A percentile compares a stretch with the other conserved stretches of the same genome.
These are phyloP conservation scores for Globisporangium irregulare DNA, from an alignment of 352 stramenopile genomes.

Conservation along the genomic window DNA sequence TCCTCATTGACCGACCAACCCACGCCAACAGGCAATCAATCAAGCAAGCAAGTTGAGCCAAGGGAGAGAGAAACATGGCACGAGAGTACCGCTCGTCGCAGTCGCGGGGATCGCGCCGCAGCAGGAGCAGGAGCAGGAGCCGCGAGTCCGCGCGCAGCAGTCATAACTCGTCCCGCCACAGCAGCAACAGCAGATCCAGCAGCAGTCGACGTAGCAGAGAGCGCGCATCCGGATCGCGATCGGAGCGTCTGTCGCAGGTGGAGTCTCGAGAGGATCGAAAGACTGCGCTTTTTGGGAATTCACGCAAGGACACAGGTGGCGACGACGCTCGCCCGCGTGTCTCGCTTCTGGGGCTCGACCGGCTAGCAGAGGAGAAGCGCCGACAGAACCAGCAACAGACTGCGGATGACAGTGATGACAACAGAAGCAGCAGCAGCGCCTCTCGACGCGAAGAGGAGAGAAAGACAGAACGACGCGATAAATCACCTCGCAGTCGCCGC, in stretches of 20 bases:
- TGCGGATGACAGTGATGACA: neutral
- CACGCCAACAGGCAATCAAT: neutral
- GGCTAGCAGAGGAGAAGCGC: slow-evolving; percentile 60
- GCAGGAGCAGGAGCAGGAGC: slow-evolving; percentile 26
- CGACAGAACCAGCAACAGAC: slow-evolving; percentile 23
- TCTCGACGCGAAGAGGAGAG: neutral
- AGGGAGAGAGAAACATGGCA: slow-evolving; percentile 16
- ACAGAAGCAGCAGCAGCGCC: neutral
- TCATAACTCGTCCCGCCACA: slow-evolving; percentile 14
- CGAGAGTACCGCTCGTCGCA: slow-evolving; percentile 15
- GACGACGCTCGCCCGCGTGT: slow-evolving; percentile 1
- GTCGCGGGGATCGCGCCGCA: slow-evolving; percentile 13
- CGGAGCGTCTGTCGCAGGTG: neutral
- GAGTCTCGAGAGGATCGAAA: slow-evolving; percentile 15
- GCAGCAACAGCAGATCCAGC: slow-evolving; percentile 4
- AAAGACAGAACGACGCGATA: neutral
- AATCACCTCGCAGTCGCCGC: slow-evolving; percentile 1
- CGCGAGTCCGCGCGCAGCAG: slow-evolving; percentile 13
- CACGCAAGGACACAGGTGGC: neutral
- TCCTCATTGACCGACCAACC: neutral
- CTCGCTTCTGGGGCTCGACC: slow-evolving; percentile 62
- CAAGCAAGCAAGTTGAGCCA: neutral
- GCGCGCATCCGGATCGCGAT: slow-evolving; percentile 1
- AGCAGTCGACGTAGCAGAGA: slow-evolving; percentile 7
- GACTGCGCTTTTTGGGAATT: slow-evolving; percentile 26